phyloP scores from a whole-genome alignment of 2,329 filamentous ascomycete species.

The Basipetospora chlamydospora region DNA sequence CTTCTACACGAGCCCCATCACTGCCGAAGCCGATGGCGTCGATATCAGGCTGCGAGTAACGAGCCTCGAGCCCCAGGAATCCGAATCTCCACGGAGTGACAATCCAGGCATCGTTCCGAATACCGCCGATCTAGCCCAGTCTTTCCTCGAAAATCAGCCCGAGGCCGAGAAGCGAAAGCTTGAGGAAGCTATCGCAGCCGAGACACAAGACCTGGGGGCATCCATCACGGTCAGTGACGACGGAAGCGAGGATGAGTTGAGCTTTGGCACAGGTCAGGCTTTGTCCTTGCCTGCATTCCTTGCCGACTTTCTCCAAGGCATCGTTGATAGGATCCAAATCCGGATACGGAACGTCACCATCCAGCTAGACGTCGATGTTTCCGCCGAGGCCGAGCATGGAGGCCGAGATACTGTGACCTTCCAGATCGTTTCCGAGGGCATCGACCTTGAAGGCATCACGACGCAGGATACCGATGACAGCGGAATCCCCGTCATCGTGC shows the following conservation, averaged over 20 bases:
- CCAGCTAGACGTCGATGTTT: conserved; percentile 47
- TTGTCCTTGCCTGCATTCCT: conserved; percentile 57
- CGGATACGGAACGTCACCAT: conserved; percentile 50
- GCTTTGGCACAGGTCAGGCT: conserved; percentile 54
- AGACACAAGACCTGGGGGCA: conserved; percentile 46
- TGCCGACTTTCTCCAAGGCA: conserved; percentile 56
- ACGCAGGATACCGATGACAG: conserved; percentile 17
- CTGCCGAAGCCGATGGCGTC: conserved; percentile 68
- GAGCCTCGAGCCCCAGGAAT: conserved; percentile 2
- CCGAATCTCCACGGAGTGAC: conserved; percentile 12
- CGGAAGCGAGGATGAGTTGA: conserved; percentile 43
- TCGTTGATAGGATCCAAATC: conserved; percentile 57
- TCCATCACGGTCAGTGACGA: conserved; percentile 48
- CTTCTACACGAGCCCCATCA: conserved; percentile 72
- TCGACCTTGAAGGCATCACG: conserved; percentile 55
- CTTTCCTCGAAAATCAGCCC: conserved; percentile 61
- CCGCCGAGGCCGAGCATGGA: conserved; percentile 26
- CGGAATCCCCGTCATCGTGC: conserved; percentile 21
- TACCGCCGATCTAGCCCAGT: conserved; percentile 58
- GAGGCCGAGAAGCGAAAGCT: conserved; percentile 50
- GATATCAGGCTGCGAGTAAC: conserved; percentile 51
- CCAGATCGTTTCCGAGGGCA: conserved; percentile 47
- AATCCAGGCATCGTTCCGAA: conserved; percentile 55
- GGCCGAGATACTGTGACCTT: conserved; percentile 44
- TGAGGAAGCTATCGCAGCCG: conserved; percentile 51